Evolutionary conservation across 2,329 filamentous ascomycete species (phyloP).

Genomic region (Monosporascus sp.): DNA sequence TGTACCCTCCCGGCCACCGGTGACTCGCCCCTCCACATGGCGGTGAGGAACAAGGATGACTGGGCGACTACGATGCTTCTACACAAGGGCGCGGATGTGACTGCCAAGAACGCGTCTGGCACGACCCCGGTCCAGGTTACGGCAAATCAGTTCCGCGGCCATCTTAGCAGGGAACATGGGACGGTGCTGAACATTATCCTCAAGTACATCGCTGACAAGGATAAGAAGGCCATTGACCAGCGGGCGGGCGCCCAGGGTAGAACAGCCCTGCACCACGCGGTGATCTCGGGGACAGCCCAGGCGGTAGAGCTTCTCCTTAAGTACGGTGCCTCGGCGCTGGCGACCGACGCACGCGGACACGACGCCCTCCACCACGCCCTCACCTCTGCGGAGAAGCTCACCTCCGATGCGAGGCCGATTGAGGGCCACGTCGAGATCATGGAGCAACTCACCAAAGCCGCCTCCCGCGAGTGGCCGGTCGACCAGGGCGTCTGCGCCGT

Average conservation of each 20-base stretch:
- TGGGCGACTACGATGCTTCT: slow-evolving; percentile 4
- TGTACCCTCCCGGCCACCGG: slow-evolving; percentile 3
- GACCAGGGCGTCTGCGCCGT: slow-evolving; percentile 1
- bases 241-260: slow-evolving; percentile 2
- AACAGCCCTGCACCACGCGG: slow-evolving; percentile 5
- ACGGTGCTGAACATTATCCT: slow-evolving; percentile 5
- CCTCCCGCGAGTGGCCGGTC: background rate
- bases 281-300: slow-evolving; percentile 2
- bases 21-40: slow-evolving; percentile 4
- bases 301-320: slow-evolving; percentile 4
- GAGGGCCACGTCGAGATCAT: slow-evolving; percentile 8
- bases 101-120: slow-evolving; percentile 3
- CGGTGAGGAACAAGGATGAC: slow-evolving; percentile 5
- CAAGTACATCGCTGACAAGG: background rate
- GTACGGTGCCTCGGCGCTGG: background rate
- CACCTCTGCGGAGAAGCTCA: slow-evolving; percentile 1
- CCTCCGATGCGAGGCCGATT: background rate
- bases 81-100: slow-evolving; percentile 3
- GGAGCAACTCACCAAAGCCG: slow-evolving; percentile 1
- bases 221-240: background rate
- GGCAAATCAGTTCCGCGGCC: slow-evolving; percentile 6
- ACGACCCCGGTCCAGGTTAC: slow-evolving; percentile 5
- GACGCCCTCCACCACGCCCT: slow-evolving; percentile 4
- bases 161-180: slow-evolving; percentile 3
- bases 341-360: background rate